A percentile compares a stretch with the other conserved stretches of the same genome.
Evolutionary conservation across 1,139 yeast species (phyloP).

Genomic region (Lodderomyces pseudojiufengensis): DNA sequence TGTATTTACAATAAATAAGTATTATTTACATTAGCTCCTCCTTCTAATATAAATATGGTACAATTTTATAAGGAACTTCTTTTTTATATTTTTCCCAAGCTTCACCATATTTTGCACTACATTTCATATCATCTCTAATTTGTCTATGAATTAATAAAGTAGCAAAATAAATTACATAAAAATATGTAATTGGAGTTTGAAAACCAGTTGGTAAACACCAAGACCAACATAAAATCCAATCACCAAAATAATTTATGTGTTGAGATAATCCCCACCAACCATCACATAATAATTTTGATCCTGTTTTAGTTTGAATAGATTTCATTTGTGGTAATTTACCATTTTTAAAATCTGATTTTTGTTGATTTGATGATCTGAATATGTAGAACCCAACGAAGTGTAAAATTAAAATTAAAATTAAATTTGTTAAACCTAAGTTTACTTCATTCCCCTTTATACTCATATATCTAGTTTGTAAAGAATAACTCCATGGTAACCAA

Average conservation of each 20-base stretch:
- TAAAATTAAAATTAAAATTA: constrained; percentile 41
- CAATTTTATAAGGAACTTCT: constrained; percentile 81
- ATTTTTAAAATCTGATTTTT: constrained; percentile 78
- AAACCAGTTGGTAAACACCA: constrained; percentile 94
- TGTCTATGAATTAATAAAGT: constrained; percentile 83
- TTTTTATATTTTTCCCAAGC: constrained; percentile 81
- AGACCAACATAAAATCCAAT: constrained; percentile 87
- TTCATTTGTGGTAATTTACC: constrained; percentile 64
- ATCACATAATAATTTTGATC: constrained; percentile 75
- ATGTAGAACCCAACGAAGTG: constrained; percentile 66
- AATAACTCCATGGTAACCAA: constrained; percentile 90
- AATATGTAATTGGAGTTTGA: constrained; percentile 78
- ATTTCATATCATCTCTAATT: constrained; percentile 85
- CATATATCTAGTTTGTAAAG: constrained; percentile 79
- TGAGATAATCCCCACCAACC: constrained; percentile 98
- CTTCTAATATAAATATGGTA: constrained; percentile 77
- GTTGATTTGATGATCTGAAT: constrained; percentile 79
- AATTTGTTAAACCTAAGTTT: constrained; percentile 44
- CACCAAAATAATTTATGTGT: constrained; percentile 93
- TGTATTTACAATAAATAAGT: background rate
- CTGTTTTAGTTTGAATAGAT: constrained; percentile 69
- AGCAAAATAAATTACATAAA: constrained; percentile 81
- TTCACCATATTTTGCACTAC: constrained; percentile 78
- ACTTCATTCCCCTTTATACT: constrained; percentile 55
- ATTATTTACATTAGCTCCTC: too few species aligned